phyloP scores from a whole-genome alignment of 2,329 filamentous ascomycete genomes.

The Aotearoamyces nothofagi region DNA sequence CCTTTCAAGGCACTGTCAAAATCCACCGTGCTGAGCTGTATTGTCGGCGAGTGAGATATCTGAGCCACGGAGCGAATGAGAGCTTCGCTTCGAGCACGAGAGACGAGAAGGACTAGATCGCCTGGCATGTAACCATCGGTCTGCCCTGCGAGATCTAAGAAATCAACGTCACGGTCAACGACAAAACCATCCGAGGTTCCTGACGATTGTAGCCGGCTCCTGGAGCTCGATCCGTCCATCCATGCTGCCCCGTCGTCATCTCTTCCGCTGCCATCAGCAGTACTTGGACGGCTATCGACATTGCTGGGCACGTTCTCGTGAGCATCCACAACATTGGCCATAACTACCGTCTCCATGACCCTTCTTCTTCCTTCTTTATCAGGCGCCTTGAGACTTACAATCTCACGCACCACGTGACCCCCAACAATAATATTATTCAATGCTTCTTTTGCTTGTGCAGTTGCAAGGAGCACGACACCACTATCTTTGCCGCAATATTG shows the following conservation, averaged over 20 bases:
- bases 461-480: conserved; percentile 75
- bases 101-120: conserved; percentile 73
- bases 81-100: conserved; percentile 79
- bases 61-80: conserved; percentile 65
- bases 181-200: conserved; percentile 45
- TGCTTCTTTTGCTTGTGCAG: conserved; percentile 83
- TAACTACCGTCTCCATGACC: conserved; percentile 69
- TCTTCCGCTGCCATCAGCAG: conserved; percentile 33
- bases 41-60: conserved; percentile 23
- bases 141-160: conserved; percentile 81
- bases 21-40: conserved; percentile 57
- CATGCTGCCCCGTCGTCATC: conserved; percentile 48
- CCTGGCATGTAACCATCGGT: conserved; percentile 98
- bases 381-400: conserved; percentile 76
- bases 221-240: conserved; percentile 58
- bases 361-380: conserved; percentile 79
- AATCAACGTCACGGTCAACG: conserved; percentile 65
- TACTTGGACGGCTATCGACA: conserved; percentile 35
- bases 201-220: conserved; percentile 28
- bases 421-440: conserved; percentile 83
- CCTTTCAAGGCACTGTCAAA: conserved; percentile 77
- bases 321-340: conserved; percentile 29
- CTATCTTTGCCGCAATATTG: conserved; percentile 72
- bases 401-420: conserved; percentile 84
- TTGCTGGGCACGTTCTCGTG: conserved; percentile 23